These are phyloP conservation scores for Solanum appendiculatum DNA, from an alignment of 257 asterid species.

Conservation along the genomic window DNA sequence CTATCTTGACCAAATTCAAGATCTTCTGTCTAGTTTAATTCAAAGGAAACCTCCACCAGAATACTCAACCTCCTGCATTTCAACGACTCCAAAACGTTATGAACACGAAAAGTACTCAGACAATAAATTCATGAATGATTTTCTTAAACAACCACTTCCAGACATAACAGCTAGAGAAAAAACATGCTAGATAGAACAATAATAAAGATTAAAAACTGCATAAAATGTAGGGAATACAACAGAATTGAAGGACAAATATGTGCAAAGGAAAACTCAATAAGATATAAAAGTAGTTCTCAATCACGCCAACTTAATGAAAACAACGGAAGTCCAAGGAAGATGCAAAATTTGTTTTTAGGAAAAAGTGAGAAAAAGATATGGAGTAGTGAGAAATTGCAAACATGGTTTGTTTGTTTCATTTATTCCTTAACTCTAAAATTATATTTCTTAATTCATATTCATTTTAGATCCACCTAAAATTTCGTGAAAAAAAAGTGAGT, in stretches of 20 bases:
- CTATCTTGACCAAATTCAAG: neutral
- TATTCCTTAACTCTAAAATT: neutral
- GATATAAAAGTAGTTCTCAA: neutral
- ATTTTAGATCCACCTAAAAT: neutral
- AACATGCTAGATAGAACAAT: neutral
- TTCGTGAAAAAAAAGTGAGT: neutral
- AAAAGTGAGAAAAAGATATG: neutral
- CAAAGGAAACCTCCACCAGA: conserved; percentile 85
- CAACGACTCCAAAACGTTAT: neutral
- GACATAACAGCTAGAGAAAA: neutral
- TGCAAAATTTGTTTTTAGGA: neutral
- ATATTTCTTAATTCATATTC: neutral
- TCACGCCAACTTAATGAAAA: neutral
- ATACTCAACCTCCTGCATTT: conserved; percentile 79
- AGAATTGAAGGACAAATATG: neutral
- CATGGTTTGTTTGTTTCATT: neutral
- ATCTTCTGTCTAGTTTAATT: neutral
- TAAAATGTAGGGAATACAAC: neutral
- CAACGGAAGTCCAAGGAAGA: neutral
- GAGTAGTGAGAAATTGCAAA: neutral
- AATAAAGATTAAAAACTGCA: neutral
- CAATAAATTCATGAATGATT: neutral
- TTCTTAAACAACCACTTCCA: neutral
- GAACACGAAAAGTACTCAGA: neutral
- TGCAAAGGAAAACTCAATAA: neutral